Evolutionary conservation across 2,329 filamentous ascomycete genomes (phyloP), one percentile per base, ranked within the genome.

Genomic region (Arthrobotrys sinensis): DNA sequence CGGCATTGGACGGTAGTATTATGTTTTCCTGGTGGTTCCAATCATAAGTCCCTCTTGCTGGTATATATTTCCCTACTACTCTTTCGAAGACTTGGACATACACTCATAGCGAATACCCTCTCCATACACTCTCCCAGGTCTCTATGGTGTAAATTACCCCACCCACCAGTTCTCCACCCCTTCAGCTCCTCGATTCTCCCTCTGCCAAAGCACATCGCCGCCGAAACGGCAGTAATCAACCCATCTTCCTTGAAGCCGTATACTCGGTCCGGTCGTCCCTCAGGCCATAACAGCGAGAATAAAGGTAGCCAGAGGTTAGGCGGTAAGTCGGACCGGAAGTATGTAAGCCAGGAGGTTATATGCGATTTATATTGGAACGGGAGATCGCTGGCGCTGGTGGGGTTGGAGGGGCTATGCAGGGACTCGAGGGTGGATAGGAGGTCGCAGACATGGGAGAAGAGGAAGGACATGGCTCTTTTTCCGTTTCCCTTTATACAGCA

Each of bases 231-330:
- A 53, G 69, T 81, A 4, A 79, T 70, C 34, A 82, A 75, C 11
- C 78, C 73, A 19, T 80, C 70, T 50, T 81, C 80, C 16, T 80
- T 76, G 36, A 81, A 78, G 4, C 71, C 78, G 52, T 82, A 82
- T 12, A 79, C 80, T 24, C 81, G 64, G 48, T 82, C 81, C 43
- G 68, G 55, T 19, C 81, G 67, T 11, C 81, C 70, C 40, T 78
- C 75, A 2, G 81, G 81, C 55, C 81, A 80, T 19, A 82, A 46
- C 16, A 81, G 63, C 3, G 80, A 81, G 34, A 81, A 81, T 28
- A 81, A 57, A 7, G 80, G 69, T 8, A 80, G 14, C 62, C 80
- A 75, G n/a, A 71, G 65, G 24, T 64, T 40, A 11, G 80, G 77
- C 6, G 57, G 73, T 21, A 81, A 62, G 11, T 77, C 80, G 16